Conservation (phyloP, 495 filamentous ascomycete genomes). For the Tuber borchii region DNA sequence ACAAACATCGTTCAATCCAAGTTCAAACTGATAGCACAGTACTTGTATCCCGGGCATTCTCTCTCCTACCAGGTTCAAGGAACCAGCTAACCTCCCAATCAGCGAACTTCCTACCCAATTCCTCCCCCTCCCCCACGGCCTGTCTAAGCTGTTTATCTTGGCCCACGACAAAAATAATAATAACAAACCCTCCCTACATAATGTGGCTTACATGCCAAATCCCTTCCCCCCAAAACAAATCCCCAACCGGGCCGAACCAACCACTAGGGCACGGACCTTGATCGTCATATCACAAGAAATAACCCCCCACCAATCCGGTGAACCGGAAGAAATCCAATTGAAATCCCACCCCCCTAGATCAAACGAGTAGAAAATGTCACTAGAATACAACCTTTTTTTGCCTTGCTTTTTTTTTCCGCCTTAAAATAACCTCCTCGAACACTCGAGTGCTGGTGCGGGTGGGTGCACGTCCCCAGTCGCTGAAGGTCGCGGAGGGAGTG, state of each 20-base stretch:
- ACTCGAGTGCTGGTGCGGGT: neutral
- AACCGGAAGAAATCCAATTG: neutral
- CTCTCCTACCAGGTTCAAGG: neutral
- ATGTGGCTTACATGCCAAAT: neutral
- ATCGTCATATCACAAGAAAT: neutral
- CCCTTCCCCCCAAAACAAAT: neutral
- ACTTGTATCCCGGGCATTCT: neutral
- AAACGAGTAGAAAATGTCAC: neutral
- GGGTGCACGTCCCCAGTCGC: neutral
- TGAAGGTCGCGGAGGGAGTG: neutral
- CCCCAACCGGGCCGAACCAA: neutral
- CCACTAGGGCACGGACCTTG: neutral
- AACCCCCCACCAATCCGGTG: neutral
- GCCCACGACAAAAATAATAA: neutral
- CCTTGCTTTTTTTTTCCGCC: neutral
- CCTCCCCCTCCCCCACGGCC: neutral
- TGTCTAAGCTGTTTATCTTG: neutral
- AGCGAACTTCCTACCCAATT: neutral
- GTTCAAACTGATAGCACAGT: neutral
- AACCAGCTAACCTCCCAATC: neutral
- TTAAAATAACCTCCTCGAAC: neutral
- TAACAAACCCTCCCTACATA: neutral
- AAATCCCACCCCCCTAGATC: neutral
- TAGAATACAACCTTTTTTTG: neutral
- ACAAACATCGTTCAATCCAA: too few species aligned